Base-by-base conservation (phyloP, 139 green algal species). In the Auxenochlorella pyrenoidosa region DNA sequence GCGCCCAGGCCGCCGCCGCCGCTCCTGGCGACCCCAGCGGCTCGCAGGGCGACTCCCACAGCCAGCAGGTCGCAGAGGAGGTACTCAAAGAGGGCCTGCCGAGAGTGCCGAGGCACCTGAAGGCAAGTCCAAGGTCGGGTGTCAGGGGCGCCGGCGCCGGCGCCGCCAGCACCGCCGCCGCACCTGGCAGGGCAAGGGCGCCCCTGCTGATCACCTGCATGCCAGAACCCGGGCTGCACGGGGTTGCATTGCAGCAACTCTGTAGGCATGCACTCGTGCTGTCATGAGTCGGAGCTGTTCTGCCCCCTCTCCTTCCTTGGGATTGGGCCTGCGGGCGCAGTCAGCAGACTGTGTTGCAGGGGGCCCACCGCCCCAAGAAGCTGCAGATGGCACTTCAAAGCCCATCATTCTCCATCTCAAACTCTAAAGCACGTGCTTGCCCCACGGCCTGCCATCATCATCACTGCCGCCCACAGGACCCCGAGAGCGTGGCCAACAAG, bases 41-140 rank as follows among this genome's bases (percentile, higher is more conserved):
- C 8, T 28, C 30, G 26, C 18, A 19, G 3, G 66, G 34, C 15
- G 75, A 80, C 36, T 26, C 15, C 54, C 54, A 59, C 41, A 38
- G 16, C 40, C 10, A 44, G 34, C 22, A 65, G 32, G 75, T 82
- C 30, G 75, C 75, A 1, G 75, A 82, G 75, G 44, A 30, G 26
- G 47, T 82, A 16, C 75, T 82, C 22, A n/a, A 47, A 4, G 78
- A 84, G 54, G 78, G 78, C 1, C 78, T 84, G 78, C 78, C 78
- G 18, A 59, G 63, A 0, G 78, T 84, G 5, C 78, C 78, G 32
- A 41, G 38, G 54, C 30, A 32, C 43, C 78, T 84, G 4, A 71
- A 84, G 34, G 78, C 68, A 16, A 44, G 70, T 26, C n/a, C 70
- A 24, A 38, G n/a, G 34, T 47, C 12, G 70, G 36, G 70, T 5